Conservation (phyloP, 2,329 filamentous ascomycete genomes). For the Beauveria caledonica region DNA sequence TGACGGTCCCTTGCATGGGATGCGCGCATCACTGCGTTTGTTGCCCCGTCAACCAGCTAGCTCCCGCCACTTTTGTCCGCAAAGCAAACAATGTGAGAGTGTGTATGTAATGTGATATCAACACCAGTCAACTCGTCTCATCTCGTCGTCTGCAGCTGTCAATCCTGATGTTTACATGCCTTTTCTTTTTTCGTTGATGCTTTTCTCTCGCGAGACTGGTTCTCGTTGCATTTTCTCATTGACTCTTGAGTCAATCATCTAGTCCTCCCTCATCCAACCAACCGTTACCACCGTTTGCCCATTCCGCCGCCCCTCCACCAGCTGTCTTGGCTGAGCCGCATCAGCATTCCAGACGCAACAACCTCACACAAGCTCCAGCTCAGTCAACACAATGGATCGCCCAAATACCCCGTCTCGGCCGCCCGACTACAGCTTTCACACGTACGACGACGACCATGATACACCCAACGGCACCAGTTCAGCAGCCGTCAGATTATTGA, state of each 20-base stretch:
- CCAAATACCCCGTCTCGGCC: conserved; percentile 43
- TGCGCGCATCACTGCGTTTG: neutral
- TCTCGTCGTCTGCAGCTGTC: neutral
- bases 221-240: neutral
- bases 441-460: conserved; percentile 48
- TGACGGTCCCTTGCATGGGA: neutral
- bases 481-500: conserved; percentile 52
- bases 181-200: neutral
- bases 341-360: conserved; percentile 21
- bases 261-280: neutral
- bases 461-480: conserved; percentile 39
- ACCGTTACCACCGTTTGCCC: neutral
- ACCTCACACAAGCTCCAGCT: conserved; percentile 9
- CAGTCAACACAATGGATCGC: conserved; percentile 35
- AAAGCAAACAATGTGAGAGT: conserved; percentile 4
- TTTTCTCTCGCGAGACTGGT: neutral
- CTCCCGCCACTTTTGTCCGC: neutral
- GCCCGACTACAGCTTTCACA: conserved; percentile 49
- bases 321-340: conserved; percentile 7
- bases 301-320: conserved; percentile 6
- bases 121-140: neutral
- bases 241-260: neutral
- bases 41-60: conserved; percentile 6
- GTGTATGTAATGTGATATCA: neutral
- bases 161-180: conserved; percentile 1